A percentile compares a stretch with the other conserved stretches of the same genome.
Conservation (phyloP, 2,329 filamentous ascomycete genomes). For the Fusarium sp. region DNA sequence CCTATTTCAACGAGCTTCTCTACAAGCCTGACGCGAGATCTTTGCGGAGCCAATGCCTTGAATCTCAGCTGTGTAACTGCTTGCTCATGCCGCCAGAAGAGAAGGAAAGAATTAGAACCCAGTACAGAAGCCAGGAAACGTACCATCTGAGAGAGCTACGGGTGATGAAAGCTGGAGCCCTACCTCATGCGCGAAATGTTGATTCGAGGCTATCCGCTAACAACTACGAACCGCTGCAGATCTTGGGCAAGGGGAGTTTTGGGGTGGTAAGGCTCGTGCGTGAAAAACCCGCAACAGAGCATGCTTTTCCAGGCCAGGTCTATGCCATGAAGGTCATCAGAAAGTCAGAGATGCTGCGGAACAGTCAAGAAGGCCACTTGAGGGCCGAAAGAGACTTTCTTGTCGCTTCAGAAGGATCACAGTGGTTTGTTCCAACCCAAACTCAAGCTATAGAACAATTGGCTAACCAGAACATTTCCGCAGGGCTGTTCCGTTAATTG, state of each 20-base stretch:
- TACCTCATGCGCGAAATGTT: conserved; percentile 30
- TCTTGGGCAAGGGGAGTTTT: conserved; percentile 93
- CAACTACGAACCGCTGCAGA: conserved; percentile 78
- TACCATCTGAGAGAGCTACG: conserved; percentile 78
- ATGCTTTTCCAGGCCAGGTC: conserved; percentile 60
- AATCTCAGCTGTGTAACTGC: conserved; percentile 63
- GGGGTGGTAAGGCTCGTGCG: conserved; percentile 88
- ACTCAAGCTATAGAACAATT: neutral
- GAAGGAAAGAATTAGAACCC: conserved; percentile 59
- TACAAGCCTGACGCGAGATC: conserved; percentile 52
- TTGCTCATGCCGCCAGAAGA: conserved; percentile 64
- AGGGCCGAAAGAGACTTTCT: conserved; percentile 92
- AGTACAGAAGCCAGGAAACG: conserved; percentile 74
- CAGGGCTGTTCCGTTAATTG: conserved; percentile 85
- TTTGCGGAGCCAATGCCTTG: conserved; percentile 48
- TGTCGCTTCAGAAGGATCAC: conserved; percentile 85
- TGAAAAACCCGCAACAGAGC: conserved; percentile 59
- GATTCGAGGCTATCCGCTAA: conserved; percentile 33
- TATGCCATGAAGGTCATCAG: conserved; percentile 98
- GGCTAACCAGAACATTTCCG: neutral
- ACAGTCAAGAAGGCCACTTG: conserved; percentile 90
- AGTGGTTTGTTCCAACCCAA: conserved; percentile 63
- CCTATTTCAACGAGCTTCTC: conserved; percentile 78
- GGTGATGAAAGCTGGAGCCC: conserved; percentile 70
- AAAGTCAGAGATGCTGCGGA: conserved; percentile 91